Base-by-base conservation (phyloP, 2,329 filamentous ascomycete species). In the Cladorrhinum sp. region DNA sequence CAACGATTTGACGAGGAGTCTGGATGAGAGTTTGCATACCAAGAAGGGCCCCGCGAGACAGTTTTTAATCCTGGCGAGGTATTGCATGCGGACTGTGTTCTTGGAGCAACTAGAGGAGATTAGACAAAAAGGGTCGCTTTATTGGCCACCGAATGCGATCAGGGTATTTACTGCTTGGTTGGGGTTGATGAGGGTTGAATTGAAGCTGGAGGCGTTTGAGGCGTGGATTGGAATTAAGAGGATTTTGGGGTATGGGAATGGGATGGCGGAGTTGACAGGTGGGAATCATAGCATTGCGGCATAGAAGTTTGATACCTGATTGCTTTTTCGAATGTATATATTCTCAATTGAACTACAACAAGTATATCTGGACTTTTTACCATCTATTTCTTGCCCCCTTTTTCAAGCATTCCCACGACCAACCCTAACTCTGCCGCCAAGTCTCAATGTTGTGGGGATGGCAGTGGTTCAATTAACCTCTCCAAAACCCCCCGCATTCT, bases 1-100 rank as follows among this genome's bases (percentile, higher is more conserved):
- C 2, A 99, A 99, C 73, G 95, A 99, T 76, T 79, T 99, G 41
- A 99, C 95, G 16, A 87, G 95, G 65, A 95, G 89, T 68, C 83
- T 99, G 18, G 95, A 99, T 72, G 95, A 99, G 78, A 93, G 89
- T 71, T 79, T 96, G 38, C 89, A 93, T 58, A 95, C 91, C 0
- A 81, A 84, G 6, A 82, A 85, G 63, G 87, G 87, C 0, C 85
- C 86, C 2, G 81, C 88, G 64, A 80, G 85, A 52, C 83, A 78
- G 13, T 90, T 90, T 68, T 76, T 90, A 70, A 90, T 90, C 64
- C 78, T 90, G 25, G 87, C 87, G 2, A 76, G 85, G 32, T 90
- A 90, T 74, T 89, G 87, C 73, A 82, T 84, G 24, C 79, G 83
- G 32, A 88, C 86, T 1, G 86, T 90, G 0, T 85, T 86, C 64